Evolutionary conservation across 2,329 filamentous ascomycete species (phyloP).

Genomic region (Aspergillus tubingensis): DNA sequence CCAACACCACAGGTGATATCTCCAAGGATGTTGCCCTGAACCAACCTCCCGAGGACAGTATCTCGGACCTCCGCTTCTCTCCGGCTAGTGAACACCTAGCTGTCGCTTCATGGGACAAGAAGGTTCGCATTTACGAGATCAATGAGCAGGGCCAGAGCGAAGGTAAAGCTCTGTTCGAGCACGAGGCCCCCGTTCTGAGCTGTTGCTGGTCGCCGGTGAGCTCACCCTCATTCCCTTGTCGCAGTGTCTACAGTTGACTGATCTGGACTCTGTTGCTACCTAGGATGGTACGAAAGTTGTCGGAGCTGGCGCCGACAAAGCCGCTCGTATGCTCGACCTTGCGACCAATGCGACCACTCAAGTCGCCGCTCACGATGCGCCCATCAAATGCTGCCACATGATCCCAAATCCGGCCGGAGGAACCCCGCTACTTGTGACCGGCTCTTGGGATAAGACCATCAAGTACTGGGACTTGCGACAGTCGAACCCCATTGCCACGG

Average conservation of each 20-base stretch:
- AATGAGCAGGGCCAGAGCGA: constrained; percentile 73
- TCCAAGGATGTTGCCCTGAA: constrained; percentile 81
- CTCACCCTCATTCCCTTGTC: constrained; percentile 11
- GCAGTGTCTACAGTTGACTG: not conserved
- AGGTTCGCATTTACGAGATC: constrained; percentile 95
- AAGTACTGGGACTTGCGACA: constrained; percentile 60
- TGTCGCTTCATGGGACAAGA: constrained; percentile 95
- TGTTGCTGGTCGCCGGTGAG: constrained; percentile 86
- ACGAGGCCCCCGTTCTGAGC: constrained; percentile 80
- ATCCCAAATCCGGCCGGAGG: constrained; percentile 62
- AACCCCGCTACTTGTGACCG: constrained; percentile 82
- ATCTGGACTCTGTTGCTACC: constrained; percentile 7
- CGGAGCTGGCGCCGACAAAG: constrained; percentile 87
- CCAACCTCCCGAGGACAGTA: constrained; percentile 81
- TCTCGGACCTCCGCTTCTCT: constrained; percentile 85
- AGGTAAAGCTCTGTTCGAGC: constrained; percentile 82
- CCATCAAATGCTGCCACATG: constrained; percentile 76
- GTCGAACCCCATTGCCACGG: constrained; percentile 46
- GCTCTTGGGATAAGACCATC: constrained; percentile 63
- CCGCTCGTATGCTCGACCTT: constrained; percentile 84
- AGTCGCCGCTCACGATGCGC: constrained; percentile 81
- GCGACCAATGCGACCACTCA: constrained; percentile 60
- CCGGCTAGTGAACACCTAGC: constrained; percentile 77
- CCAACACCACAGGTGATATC: constrained; percentile 83
- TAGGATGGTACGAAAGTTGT: constrained; percentile 90